These are phyloP conservation scores for Phanerochaete sordida DNA, from an alignment of 768 basidiomycete genomes.

Conservation along the genomic window DNA sequence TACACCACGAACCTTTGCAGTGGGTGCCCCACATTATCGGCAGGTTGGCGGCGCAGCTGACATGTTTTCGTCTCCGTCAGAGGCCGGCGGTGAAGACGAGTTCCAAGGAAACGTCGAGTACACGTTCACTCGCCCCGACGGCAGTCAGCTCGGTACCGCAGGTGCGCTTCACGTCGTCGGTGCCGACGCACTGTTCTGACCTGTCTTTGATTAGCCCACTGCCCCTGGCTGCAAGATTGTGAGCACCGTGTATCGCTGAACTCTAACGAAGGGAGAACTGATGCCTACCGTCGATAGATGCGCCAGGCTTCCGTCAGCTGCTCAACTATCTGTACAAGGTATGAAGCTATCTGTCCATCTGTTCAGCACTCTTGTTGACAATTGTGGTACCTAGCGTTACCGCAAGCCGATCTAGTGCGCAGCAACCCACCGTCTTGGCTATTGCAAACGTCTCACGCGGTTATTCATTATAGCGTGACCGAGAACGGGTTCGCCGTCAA, in stretches of 20 bases:
- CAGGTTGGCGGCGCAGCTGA: not conserved
- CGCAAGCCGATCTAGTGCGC: constrained; percentile 53
- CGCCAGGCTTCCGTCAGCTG: constrained; percentile 58
- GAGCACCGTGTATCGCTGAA: constrained; percentile 19
- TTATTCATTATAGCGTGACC: constrained; percentile 45
- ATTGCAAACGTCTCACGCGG: not conserved
- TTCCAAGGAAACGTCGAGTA: constrained; percentile 66
- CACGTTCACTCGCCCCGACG: constrained; percentile 66
- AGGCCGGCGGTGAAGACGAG: constrained; percentile 62
- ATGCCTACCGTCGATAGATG: constrained; percentile 34
- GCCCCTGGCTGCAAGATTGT: constrained; percentile 68
- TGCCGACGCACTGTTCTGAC: not conserved
- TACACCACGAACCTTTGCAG: constrained; percentile 62
- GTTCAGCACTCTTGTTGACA: not conserved
- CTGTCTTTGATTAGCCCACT: constrained; percentile 41
- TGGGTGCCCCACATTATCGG: constrained; percentile 12
- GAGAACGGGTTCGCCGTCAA: constrained; percentile 75
- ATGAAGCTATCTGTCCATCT: constrained; percentile 8
- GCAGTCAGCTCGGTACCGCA: constrained; percentile 64
- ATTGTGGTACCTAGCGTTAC: constrained; percentile 33
- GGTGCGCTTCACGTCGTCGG: constrained; percentile 31
- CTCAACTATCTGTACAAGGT: constrained; percentile 73
- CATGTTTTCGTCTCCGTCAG: constrained; percentile 24
- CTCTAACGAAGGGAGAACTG: not conserved
- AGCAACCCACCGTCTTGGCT: not conserved